Evolutionary conservation across 2,329 filamentous ascomycete species (phyloP).

Genomic region (Magnaporthiopsis incrustans): DNA sequence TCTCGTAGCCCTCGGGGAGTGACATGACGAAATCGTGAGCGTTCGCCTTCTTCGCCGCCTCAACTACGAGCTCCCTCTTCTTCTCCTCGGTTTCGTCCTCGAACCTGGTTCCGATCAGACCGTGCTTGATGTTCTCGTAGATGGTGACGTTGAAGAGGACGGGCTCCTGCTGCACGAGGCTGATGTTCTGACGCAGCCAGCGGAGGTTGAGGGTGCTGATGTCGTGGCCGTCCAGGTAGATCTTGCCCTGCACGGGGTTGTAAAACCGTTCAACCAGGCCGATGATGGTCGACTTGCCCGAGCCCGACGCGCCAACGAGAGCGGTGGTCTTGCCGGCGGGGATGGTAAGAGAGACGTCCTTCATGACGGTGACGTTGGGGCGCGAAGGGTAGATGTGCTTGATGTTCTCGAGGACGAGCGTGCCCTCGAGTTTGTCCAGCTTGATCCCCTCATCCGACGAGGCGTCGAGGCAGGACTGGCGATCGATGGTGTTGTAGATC

Average conservation of each 20-base stretch:
- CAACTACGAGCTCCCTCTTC: conserved; percentile 62
- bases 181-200: conserved; percentile 88
- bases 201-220: conserved; percentile 74
- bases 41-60: conserved; percentile 84
- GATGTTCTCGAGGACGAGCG: conserved; percentile 71
- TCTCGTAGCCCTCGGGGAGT: conserved; percentile 84
- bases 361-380: conserved; percentile 82
- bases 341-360: conserved; percentile 69
- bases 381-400: conserved; percentile 94
- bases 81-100: conserved; percentile 62
- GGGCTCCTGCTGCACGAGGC: conserved; percentile 88
- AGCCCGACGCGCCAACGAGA: conserved; percentile 87
- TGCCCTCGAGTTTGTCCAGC: conserved; percentile 65
- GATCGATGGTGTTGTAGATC: conserved; percentile 91
- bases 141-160: conserved; percentile 86
- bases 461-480: conserved; percentile 75
- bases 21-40: conserved; percentile 83
- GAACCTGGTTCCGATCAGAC: conserved; percentile 74
- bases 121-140: conserved; percentile 81
- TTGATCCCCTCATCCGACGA: conserved; percentile 62
- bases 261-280: conserved; percentile 94
- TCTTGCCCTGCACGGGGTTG: conserved; percentile 70
- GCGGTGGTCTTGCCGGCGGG: conserved; percentile 90
- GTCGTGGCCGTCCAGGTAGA: conserved; percentile 77
- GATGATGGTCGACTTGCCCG: conserved; percentile 90